These are phyloP conservation scores for Fistulifera pelliculosa DNA, from an alignment of 108 stramenopile species.

Conservation along the genomic window DNA sequence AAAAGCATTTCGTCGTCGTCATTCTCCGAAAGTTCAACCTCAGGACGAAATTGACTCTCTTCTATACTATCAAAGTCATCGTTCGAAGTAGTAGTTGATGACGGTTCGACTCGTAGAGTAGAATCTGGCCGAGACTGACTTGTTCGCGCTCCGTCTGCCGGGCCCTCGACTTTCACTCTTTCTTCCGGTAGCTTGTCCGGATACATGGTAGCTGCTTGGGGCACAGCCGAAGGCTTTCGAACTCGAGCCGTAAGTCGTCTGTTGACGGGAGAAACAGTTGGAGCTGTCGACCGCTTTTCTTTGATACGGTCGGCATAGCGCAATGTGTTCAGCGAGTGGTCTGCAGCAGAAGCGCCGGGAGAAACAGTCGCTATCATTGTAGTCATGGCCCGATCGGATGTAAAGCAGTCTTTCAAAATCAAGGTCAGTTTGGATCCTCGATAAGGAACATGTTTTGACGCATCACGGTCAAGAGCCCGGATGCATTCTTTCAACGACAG, in stretches of 20 bases:
- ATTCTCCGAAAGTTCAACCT: constrained; percentile 3
- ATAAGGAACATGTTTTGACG: constrained; percentile 90
- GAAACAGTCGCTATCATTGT: constrained; percentile 98
- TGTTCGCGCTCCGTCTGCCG: no score
- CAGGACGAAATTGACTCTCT: constrained; percentile 18
- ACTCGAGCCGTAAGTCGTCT: not conserved
- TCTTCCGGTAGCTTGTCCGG: no score
- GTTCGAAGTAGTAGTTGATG: constrained; percentile 5
- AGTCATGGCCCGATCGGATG: constrained; percentile 77
- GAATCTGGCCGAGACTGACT: no score
- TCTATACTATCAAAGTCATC: constrained; percentile 21
- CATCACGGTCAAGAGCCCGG: constrained; percentile 77
- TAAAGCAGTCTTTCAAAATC: constrained; percentile 96
- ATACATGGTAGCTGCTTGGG: not conserved
- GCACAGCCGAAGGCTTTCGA: constrained; percentile 10
- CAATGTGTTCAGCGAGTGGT: constrained; percentile 97
- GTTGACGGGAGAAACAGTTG: not conserved
- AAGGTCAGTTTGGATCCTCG: constrained; percentile 96
- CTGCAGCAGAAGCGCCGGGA: constrained; percentile 86
- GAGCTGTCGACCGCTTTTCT: constrained; percentile 45
- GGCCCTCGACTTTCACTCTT: no score
- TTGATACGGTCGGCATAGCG: constrained; percentile 95
- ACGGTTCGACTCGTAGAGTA: not conserved
- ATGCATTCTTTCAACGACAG: constrained; percentile 97
- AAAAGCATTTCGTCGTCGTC: not conserved